A percentile compares a stretch with the other conserved stretches of the same genome.
phyloP scores from a whole-genome alignment of 2,329 filamentous ascomycete species.

The Ascochyta viciae-villosae region DNA sequence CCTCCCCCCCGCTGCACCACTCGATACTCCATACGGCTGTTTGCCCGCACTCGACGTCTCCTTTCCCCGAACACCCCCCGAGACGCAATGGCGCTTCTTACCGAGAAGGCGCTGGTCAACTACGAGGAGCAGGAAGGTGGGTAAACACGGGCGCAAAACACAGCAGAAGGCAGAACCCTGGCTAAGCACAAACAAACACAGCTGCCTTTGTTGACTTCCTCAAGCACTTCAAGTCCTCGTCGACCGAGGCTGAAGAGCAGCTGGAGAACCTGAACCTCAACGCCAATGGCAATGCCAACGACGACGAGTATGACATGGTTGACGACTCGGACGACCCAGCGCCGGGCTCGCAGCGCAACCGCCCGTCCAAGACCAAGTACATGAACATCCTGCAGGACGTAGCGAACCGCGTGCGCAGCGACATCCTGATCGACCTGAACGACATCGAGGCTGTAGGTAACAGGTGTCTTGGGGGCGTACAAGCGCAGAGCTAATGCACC shows the following conservation, averaged over 20 bases:
- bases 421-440: constrained; percentile 87
- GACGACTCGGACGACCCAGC: constrained; percentile 73
- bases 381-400: constrained; percentile 85
- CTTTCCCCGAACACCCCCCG: neutral
- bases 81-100: constrained; percentile 80
- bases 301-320: constrained; percentile 93
- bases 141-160: constrained; percentile 43
- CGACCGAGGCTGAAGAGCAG: constrained; percentile 76
- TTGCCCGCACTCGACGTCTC: constrained; percentile 16
- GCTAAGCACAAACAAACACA: constrained; percentile 56
- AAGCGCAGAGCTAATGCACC: constrained; percentile 22
- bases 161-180: constrained; percentile 7
- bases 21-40: constrained; percentile 10
- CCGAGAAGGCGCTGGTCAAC: constrained; percentile 79
- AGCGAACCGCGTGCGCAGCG: constrained; percentile 77
- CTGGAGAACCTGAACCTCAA: constrained; percentile 85
- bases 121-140: constrained; percentile 86
- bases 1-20: constrained; percentile 13
- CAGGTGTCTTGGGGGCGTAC: no score
- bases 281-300: constrained; percentile 84
- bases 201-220: constrained; percentile 89
- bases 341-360: constrained; percentile 53
- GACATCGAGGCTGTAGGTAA: constrained; percentile 75
- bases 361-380: constrained; percentile 79
- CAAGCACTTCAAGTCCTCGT: constrained; percentile 82